Evolutionary conservation across 352 stramenopile species (phyloP).

Genomic region (Phytophthora fragariaefolia): DNA sequence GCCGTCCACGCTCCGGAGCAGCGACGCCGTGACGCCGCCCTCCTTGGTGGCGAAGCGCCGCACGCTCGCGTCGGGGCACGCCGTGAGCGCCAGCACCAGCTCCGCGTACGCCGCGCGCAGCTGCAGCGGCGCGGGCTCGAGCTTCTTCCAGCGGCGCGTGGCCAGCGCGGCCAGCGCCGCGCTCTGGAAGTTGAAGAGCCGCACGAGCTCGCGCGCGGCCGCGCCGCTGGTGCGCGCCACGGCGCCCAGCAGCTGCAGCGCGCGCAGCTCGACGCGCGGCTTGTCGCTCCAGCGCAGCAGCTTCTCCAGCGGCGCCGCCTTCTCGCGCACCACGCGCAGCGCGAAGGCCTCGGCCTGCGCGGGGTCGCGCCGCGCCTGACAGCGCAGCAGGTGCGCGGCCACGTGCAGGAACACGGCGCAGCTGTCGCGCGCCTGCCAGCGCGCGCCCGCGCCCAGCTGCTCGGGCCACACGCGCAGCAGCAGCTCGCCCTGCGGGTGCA

Average conservation of each 20-base stretch:
- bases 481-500: slow-evolving; percentile 64
- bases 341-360: slow-evolving; percentile 64
- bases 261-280: slow-evolving; percentile 75
- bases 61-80: slow-evolving; percentile 77
- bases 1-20: slow-evolving; percentile 83
- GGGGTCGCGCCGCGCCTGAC: slow-evolving; percentile 34
- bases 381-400: slow-evolving; percentile 51
- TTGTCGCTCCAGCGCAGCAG: slow-evolving; percentile 88
- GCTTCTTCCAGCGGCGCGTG: slow-evolving; percentile 66
- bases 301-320: slow-evolving; percentile 69
- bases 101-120: slow-evolving; percentile 71
- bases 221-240: slow-evolving; percentile 51
- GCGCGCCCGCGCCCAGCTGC: slow-evolving; percentile 46
- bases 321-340: slow-evolving; percentile 73
- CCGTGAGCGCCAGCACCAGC: slow-evolving; percentile 65
- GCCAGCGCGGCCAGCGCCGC: slow-evolving; percentile 67
- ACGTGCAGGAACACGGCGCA: slow-evolving; percentile 74
- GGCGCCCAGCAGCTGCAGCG: slow-evolving; percentile 62
- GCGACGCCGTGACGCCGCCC: slow-evolving; percentile 58
- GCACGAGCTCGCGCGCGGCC: slow-evolving; percentile 71
- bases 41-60: slow-evolving; percentile 84
- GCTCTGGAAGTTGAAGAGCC: slow-evolving; percentile 83
- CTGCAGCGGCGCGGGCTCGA: slow-evolving; percentile 45
- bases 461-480: slow-evolving; percentile 76
- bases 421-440: slow-evolving; percentile 74